Conservation (phyloP, 2,329 filamentous ascomycete genomes). For the Ilyonectria sp. region DNA sequence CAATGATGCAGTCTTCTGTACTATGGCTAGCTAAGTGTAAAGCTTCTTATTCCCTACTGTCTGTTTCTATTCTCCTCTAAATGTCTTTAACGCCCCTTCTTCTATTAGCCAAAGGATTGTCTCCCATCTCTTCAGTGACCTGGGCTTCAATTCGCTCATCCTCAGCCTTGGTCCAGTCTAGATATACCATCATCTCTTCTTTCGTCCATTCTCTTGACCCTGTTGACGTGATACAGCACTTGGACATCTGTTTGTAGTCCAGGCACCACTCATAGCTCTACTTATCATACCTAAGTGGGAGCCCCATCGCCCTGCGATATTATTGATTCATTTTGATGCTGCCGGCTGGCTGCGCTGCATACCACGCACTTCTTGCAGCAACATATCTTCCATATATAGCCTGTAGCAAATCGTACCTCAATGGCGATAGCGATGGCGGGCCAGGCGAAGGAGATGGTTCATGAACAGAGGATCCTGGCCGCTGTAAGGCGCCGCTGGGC, state of each 20-base stretch:
- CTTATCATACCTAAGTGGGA: neutral
- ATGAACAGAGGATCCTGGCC: no score
- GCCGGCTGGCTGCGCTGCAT: neutral
- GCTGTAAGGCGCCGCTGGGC: no score
- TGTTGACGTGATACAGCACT: no score
- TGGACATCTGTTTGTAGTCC: no score
- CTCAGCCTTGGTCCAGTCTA: no score
- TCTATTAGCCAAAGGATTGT: neutral
- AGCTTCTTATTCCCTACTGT: slow-evolving; percentile 5
- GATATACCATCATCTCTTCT: no score
- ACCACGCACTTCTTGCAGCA: neutral
- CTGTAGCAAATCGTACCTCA: slow-evolving; percentile 9
- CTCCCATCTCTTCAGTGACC: neutral
- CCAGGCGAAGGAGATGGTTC: no score
- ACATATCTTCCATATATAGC: neutral
- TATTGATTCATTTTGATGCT: neutral
- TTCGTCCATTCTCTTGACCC: no score
- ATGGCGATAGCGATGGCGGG: no score
- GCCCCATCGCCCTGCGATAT: neutral
- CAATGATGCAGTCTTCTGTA: no score
- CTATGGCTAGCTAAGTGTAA: neutral
- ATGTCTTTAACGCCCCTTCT: slow-evolving; percentile 6
- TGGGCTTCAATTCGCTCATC: neutral
- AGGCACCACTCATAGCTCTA: neutral
- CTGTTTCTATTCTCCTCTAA: neutral